Evolutionary conservation across 2,329 filamentous ascomycete genomes (phyloP).

Genomic region (Dryadomyces quercus-mongolicae): DNA sequence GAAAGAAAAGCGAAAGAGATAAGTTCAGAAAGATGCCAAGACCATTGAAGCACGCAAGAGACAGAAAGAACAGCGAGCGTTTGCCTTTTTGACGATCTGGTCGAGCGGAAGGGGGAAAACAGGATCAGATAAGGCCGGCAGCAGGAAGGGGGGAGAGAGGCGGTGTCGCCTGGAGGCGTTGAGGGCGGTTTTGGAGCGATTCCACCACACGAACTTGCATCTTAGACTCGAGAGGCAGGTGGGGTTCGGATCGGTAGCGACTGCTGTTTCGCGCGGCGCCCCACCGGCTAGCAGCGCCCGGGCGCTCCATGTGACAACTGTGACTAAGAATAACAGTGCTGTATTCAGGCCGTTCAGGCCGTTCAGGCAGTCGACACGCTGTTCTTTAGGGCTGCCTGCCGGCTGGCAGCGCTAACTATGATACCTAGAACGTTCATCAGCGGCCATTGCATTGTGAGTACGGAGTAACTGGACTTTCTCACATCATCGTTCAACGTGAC

Average conservation of each 20-base stretch:
- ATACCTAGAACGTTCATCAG: too few species aligned
- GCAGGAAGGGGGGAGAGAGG: background rate
- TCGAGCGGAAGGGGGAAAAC: background rate
- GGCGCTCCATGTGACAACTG: background rate
- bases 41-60: slow-evolving; percentile 4
- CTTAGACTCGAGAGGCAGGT: background rate
- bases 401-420: too few species aligned
- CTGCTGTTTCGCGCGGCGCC: background rate
- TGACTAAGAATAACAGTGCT: background rate
- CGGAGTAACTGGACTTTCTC: too few species aligned
- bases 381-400: background rate
- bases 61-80: background rate
- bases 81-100: background rate
- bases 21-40: background rate
- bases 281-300: background rate
- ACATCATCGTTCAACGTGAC: too few species aligned
- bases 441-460: too few species aligned
- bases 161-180: background rate
- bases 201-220: background rate
- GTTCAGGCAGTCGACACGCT: background rate
- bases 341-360: background rate
- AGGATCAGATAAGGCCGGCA: background rate
- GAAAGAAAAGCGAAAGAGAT: slow-evolving; percentile 3
- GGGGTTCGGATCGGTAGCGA: background rate
- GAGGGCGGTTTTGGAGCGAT: background rate